Evolutionary conservation across 495 filamentous ascomycete species (phyloP), one percentile per base, ranked within the genome.

Genomic region (Chaetomidium leptoderma): DNA sequence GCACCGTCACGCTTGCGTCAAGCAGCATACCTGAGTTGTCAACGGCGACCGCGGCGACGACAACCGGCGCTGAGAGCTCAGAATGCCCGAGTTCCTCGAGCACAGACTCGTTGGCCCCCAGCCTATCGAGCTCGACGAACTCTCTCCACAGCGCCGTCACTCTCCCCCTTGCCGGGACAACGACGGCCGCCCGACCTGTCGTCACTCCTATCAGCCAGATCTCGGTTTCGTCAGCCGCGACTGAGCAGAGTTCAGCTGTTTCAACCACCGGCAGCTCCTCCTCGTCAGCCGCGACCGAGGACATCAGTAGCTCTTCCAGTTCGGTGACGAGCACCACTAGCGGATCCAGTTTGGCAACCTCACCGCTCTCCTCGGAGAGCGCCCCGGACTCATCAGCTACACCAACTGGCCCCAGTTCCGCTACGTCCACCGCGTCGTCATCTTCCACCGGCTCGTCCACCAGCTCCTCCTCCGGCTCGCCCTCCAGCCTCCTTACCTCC

Each of bases 121-220:
- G n/a, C 27, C 19, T 40, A 21, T 35, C 40, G 7, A 19, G 4
- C 16, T 5, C n/a, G 2, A 37, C 43, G 26, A 32, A 10, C 23
- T 43, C 37, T 5, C 35, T 57, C 6, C 24, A 32, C 33, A 57
- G 54, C 35, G 26, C 35, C 24, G 4, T 57, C 42, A 50, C 44
- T 0, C 27, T 57, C 13, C 36, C 54, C 11, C 44, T 57, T 6
- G 17, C 17, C 2, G 24, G 10, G 10, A 37, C 27, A 9, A 37
- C 27, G 4, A 21, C 32, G 5, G 32, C 42, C 24, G 5, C 33
- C n/a, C 13, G 32, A 19, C 21, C 43, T 11, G 21, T 45, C 14
- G 32, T 45, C 16, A 39, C 43, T 1, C 29, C 53, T 16, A 36
- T 33, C 23, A 36, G 17, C 19, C 32, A 11, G 4, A 8, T 36